Base-by-base conservation (phyloP, 1,139 yeast species). In the Geotrichum candidum region DNA sequence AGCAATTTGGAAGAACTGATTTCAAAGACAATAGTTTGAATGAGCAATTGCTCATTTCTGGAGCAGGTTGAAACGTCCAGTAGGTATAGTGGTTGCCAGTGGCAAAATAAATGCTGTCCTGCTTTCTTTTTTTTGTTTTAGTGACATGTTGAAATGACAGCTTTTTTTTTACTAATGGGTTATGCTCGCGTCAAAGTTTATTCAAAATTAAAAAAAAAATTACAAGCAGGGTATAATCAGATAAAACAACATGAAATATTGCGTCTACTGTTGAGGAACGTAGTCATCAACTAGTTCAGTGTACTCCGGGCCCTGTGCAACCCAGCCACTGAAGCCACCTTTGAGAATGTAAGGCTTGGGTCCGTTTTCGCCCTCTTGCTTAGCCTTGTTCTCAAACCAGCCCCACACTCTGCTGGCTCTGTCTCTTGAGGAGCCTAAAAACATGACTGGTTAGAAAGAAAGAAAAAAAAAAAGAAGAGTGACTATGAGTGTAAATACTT, bases 321-420 rank as follows among this genome's bases (percentile, higher is more conserved):
- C 66, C 69, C 70, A 69, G 18, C 63, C 70, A 11, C 58, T 60
- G 57, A 68, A 65, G 13, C 72, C 72, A 9, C 71, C 72, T 45
- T 63, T 63, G n/a, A 69, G 59, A 41, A 69, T 64, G 9, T 33
- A 38, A 10, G 68, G 63, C 56, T 66, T 57, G 25, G 67, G 66
- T 1, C 55, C 62, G 31, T 61, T 57, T 33, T 56, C 57, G 29
- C 64, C 63, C 22, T 64, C 58, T 57, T 61, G 55, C 15, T 65
- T 64, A 11, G 66, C 66, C 15, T 63, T 58, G 53, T 68, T 69
- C 51, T 66, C 61, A 55, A 69, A 63, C 67, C 68, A 69, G 23
- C 71, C 70, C 63, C 67, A 67, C 46, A 65, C 64, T 51, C 70
- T 59, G 10, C 63, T 60, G 13, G 71, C 72, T 25, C 72, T 61